Evolutionary conservation across 306 rosid genomes (phyloP), one percentile per base, ranked within the genome.

Genomic region (Cucurbita argyrosperma): DNA sequence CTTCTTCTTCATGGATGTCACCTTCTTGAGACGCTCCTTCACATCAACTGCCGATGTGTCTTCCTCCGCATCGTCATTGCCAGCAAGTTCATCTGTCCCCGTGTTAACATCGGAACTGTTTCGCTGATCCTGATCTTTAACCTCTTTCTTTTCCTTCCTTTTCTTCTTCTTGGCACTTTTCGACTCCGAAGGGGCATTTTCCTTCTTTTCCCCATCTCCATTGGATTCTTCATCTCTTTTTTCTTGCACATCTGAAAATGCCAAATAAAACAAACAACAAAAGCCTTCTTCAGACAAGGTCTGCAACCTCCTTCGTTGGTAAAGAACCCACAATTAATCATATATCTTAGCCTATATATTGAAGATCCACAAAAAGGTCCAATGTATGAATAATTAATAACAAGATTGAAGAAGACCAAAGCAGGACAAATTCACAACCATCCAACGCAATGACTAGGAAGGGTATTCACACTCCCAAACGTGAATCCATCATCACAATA

Each of bases 81-180:
- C 86, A 5, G 82, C 54, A 52, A 76, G 80, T 67, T 78, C 88
- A 43, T 77, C 81, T 39, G 73, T 75, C n/a, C 81, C 90, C 38
- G 84, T 81, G 80, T 79, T 65, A n/a, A 55, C 61, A 66, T 80
- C 88, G 6, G 88, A 76, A 63, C 65, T 82, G 85, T 82, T 82
- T 52, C 85, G 79, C 47, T 85, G 92, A 69, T 88, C 90, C 67
- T 86, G 87, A 81, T 90, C 96, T 83, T 88, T 91, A 45, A 15
- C 83, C 79, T 94, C 99, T 85, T 94, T 94, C 77, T 86, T 90
- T 14, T 93, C 97, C 84, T 91, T 94, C 96, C 82, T 94, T 75
- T 94, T 94, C 95, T 91, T 94, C 90, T 91, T 94, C 82, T 85
- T 90, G 58, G 96, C 79, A 56, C 59, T 80, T 77, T 89, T 94